Evolutionary conservation across 2,329 filamentous ascomycete genomes (phyloP).

Genomic region (Talaromyces amestolkiae): DNA sequence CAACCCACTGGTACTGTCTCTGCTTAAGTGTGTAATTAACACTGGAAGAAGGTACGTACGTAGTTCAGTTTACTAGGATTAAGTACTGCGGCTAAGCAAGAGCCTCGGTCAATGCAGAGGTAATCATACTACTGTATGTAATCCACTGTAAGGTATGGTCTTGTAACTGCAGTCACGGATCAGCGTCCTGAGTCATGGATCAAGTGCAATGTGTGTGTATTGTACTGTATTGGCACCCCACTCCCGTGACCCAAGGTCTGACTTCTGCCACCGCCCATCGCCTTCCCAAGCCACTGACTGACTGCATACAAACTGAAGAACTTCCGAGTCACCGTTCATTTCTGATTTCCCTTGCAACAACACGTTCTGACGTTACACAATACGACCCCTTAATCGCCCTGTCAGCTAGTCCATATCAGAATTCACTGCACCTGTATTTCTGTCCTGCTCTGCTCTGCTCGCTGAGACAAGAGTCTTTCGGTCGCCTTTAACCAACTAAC

Average conservation of each 20-base stretch:
- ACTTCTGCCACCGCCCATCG: constrained; percentile 12
- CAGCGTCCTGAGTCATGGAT: not conserved
- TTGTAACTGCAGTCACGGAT: not conserved
- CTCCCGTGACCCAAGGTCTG: constrained; percentile 11
- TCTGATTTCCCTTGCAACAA: not conserved
- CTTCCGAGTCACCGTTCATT: not conserved
- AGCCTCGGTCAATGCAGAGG: not conserved
- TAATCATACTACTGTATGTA: not conserved
- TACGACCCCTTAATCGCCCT: not conserved
- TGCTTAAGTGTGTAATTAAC: too few species aligned
- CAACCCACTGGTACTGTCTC: not conserved
- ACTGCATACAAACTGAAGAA: not conserved
- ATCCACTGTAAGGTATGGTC: not conserved
- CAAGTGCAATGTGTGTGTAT: not conserved
- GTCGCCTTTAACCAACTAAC: not conserved
- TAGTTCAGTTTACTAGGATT: not conserved
- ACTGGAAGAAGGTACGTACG: too few species aligned
- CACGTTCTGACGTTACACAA: not conserved
- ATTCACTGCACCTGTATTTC: constrained; percentile 1
- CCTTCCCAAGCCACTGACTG: constrained; percentile 11
- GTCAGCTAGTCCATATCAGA: not conserved
- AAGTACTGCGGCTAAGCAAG: not conserved
- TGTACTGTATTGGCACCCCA: constrained; percentile 1
- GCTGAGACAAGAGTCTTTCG: not conserved
- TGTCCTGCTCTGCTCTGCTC: not conserved